Percentiles rank a stretch among this genome's conserved stretches.
Evolutionary conservation across 495 filamentous ascomycete species (phyloP).

Genomic region (Neurospora sp.): DNA sequence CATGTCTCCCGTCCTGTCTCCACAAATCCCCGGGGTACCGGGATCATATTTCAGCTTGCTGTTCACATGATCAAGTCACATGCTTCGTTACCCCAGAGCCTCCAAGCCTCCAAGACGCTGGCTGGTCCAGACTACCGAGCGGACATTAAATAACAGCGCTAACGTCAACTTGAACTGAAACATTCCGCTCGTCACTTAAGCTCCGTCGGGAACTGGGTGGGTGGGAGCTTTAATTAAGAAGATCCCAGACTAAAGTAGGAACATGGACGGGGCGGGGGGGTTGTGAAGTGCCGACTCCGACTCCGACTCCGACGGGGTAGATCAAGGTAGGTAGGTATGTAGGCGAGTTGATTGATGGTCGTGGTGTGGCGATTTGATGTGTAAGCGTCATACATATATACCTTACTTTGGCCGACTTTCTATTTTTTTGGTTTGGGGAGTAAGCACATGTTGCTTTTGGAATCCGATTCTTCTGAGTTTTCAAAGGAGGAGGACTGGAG

Average conservation of each 20-base stretch:
- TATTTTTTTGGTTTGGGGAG: not conserved
- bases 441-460: not conserved
- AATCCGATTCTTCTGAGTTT: not conserved
- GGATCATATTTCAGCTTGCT: not conserved
- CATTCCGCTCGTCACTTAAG: not conserved
- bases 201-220: not conserved
- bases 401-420: not conserved
- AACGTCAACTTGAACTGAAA: not conserved
- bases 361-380: no score
- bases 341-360: not conserved
- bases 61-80: not conserved
- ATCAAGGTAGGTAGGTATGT: no score
- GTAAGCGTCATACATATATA: not conserved
- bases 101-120: not conserved
- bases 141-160: not conserved
- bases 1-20: not conserved
- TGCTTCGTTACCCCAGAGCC: no score
- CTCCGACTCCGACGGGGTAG: not conserved
- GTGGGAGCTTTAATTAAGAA: not conserved
- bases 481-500: not conserved
- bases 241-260: not conserved
- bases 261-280: not conserved
- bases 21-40: not conserved
- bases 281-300: not conserved
- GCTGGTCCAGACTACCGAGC: not conserved